A percentile compares a stretch with the other conserved stretches of the same genome.
Conservation (phyloP, 202 grass and related monocot genomes). For the Musa balbisiana region DNA sequence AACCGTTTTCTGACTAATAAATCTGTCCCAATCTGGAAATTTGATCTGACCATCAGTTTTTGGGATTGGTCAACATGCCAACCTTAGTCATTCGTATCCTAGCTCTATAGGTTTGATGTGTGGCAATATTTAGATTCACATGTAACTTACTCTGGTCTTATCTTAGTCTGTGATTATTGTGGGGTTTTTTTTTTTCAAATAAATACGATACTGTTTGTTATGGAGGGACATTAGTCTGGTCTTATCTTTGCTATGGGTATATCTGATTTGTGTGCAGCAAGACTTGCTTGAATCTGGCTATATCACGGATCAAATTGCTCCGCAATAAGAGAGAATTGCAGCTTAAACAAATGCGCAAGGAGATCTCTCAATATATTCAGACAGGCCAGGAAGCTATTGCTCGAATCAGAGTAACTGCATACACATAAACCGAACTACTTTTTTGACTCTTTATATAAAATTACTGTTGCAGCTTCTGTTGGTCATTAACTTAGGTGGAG, state of each 20-base stretch:
- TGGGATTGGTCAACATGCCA: no score
- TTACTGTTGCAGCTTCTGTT: slow-evolving; percentile 19
- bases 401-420: slow-evolving; percentile 59
- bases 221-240: neutral
- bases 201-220: neutral
- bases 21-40: no score
- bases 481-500: slow-evolving; percentile 49
- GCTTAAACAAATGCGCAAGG: slow-evolving; percentile 82
- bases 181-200: neutral
- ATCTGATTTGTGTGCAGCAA: slow-evolving; percentile 40
- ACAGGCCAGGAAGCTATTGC: slow-evolving; percentile 83
- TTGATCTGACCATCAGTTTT: no score
- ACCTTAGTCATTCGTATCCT: no score
- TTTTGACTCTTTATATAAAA: neutral
- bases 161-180: neutral
- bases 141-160: no score
- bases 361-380: slow-evolving; percentile 87
- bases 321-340: slow-evolving; percentile 80
- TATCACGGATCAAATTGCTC: slow-evolving; percentile 92
- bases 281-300: slow-evolving; percentile 86
- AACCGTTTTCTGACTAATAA: no score
- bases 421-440: slow-evolving; percentile 19
- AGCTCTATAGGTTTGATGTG: no score
- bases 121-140: no score
- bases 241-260: slow-evolving; percentile 1